These are phyloP conservation scores for Puccinia brachypodii DNA, from an alignment of 1,284 basidiomycete species.

Conservation along the genomic window DNA sequence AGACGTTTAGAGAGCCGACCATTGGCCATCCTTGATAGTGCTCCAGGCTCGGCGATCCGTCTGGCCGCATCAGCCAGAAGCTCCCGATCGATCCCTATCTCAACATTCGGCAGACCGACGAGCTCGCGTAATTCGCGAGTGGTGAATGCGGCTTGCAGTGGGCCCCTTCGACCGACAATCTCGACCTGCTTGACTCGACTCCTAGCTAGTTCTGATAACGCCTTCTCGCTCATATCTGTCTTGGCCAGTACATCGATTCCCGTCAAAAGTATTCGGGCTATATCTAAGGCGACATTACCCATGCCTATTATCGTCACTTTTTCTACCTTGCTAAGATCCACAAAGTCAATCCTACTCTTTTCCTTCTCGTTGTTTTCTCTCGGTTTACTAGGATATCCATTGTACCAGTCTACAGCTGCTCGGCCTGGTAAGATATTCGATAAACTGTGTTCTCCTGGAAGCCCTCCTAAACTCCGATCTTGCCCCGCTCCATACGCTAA, in stretches of 20 bases:
- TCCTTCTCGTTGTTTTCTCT: constrained; percentile 57
- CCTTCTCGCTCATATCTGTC: constrained; percentile 77
- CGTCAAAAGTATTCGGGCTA: constrained; percentile 82
- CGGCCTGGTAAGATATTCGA: constrained; percentile 73
- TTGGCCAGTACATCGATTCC: constrained; percentile 66
- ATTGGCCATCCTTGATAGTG: constrained; percentile 52
- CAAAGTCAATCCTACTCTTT: constrained; percentile 54
- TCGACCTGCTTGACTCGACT: constrained; percentile 74
- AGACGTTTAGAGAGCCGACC: constrained; percentile 61
- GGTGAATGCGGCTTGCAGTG: constrained; percentile 85
- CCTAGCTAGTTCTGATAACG: constrained; percentile 68
- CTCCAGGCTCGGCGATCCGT: constrained; percentile 53
- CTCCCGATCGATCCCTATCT: constrained; percentile 61
- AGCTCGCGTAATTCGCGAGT: constrained; percentile 93
- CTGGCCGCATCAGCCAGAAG: constrained; percentile 57
- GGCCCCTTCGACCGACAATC: constrained; percentile 81
- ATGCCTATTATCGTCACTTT: constrained; percentile 88
- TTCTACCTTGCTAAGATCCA: constrained; percentile 64
- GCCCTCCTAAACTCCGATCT: constrained; percentile 56
- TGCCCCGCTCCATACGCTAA: constrained; percentile 61
- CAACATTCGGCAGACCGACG: constrained; percentile 71
- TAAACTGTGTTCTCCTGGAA: constrained; percentile 57
- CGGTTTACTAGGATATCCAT: constrained; percentile 69
- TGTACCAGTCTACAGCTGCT: constrained; percentile 95
- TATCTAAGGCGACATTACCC: constrained; percentile 93